Conservation (phyloP, 257 asterid species). For the Echium plantagineum region DNA sequence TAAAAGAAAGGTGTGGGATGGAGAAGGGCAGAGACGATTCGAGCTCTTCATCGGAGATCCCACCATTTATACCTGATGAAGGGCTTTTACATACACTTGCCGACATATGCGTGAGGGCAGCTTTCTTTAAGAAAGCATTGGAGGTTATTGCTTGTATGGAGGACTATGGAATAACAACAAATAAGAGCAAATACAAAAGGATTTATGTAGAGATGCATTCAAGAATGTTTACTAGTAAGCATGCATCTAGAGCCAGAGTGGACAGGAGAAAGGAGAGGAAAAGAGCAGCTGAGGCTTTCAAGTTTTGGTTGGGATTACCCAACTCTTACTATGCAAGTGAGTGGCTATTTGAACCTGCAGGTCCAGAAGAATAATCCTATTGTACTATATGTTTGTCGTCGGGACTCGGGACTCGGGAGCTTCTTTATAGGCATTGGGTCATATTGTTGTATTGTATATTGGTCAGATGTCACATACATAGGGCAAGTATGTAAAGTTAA, state of each 20-base stretch:
- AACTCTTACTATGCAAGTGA: conserved; percentile 78
- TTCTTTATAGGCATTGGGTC: no score
- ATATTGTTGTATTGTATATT: conserved; percentile 2
- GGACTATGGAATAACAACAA: conserved; percentile 68
- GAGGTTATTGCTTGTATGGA: conserved; percentile 96
- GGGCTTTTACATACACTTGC: conserved; percentile 84
- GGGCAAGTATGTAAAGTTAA: no score
- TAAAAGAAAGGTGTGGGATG: conserved; percentile 63
- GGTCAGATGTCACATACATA: no score
- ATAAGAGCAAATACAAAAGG: conserved; percentile 79
- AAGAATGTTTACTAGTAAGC: conserved; percentile 96
- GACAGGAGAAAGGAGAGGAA: conserved; percentile 78
- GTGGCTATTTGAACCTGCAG: conserved; percentile 59
- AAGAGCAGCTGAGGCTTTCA: conserved; percentile 96
- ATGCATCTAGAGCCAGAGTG: conserved; percentile 88
- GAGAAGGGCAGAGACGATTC: conserved; percentile 22
- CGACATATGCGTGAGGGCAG: conserved; percentile 89
- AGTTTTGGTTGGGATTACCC: conserved; percentile 97
- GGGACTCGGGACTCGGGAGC: no score
- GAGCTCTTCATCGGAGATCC: conserved; percentile 18
- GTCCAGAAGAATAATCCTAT: conserved; percentile 32
- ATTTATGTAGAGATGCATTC: conserved; percentile 98
- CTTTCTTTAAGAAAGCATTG: conserved; percentile 82
- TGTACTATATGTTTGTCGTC: conserved; percentile 4
- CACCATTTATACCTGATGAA: conserved; percentile 72